Evolutionary conservation across 805 yeast genomes (phyloP).

Genomic region (Hyphopichia homilentoma): DNA sequence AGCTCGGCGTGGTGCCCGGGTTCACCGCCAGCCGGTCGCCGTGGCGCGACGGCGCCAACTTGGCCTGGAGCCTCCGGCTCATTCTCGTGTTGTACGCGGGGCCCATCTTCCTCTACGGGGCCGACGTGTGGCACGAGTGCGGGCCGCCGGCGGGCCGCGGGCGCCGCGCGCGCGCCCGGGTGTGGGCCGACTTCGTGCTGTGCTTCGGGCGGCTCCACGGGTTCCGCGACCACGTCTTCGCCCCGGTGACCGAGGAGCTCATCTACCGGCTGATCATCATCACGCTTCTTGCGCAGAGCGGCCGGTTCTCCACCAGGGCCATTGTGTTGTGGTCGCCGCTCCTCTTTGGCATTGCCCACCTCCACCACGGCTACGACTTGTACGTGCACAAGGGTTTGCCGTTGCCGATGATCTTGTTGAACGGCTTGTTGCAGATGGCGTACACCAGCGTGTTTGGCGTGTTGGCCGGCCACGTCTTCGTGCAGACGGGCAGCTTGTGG

Average conservation of each 20-base stretch:
- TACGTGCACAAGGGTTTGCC: constrained; percentile 22
- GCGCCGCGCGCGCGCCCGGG: no score
- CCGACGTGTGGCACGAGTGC: no score
- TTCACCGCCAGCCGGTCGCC: constrained; percentile 9
- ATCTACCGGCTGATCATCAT: constrained; percentile 54
- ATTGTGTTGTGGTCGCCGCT: constrained; percentile 49
- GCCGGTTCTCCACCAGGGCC: constrained; percentile 3
- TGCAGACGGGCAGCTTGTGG: constrained; percentile 51
- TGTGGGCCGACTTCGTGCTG: constrained; percentile 18
- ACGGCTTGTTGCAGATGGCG: constrained; percentile 47
- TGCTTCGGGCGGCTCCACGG: constrained; percentile 33
- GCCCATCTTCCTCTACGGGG: no score
- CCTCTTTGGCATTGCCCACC: constrained; percentile 73
- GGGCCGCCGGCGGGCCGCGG: no score
- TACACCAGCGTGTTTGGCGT: constrained; percentile 75
- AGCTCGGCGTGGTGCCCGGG: constrained; percentile 37
- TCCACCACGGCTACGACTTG: constrained; percentile 65
- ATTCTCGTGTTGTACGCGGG: constrained; percentile 45
- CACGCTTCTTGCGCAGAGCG: constrained; percentile 19
- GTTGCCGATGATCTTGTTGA: constrained; percentile 26
- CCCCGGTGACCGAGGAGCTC: constrained; percentile 78
- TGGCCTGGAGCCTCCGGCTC: constrained; percentile 8
- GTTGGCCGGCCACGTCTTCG: constrained; percentile 53
- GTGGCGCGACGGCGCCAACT: constrained; percentile 10
- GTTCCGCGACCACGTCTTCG: constrained; percentile 57